These are phyloP conservation scores for Trichosanthes truncata DNA, from an alignment of 306 rosid species.

Conservation along the genomic window DNA sequence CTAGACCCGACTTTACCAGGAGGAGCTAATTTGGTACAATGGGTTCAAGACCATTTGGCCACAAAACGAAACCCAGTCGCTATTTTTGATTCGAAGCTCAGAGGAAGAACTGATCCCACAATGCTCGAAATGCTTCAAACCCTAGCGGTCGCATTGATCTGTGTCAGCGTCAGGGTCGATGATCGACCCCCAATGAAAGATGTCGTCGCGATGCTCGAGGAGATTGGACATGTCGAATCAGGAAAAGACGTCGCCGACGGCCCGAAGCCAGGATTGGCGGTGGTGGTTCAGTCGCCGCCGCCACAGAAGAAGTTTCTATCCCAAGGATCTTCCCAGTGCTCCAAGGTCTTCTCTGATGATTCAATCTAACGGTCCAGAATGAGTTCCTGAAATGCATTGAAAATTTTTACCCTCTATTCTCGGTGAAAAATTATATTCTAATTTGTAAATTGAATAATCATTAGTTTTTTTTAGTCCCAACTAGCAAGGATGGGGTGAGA, in stretches of 20 bases:
- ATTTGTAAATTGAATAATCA: background rate
- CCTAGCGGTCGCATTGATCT: slow-evolving; percentile 56
- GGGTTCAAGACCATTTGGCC: slow-evolving; percentile 66
- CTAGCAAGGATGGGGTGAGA: background rate
- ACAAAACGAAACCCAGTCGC: slow-evolving; percentile 34
- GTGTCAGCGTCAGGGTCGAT: slow-evolving; percentile 31
- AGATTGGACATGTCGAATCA: slow-evolving; percentile 36
- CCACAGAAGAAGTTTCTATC: slow-evolving; percentile 37
- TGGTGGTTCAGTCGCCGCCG: slow-evolving; percentile 39
- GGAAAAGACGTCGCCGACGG: slow-evolving; percentile 30
- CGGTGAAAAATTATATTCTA: background rate
- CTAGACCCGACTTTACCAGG: slow-evolving; percentile 76
- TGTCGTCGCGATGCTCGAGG: slow-evolving; percentile 67
- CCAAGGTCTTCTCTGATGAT: slow-evolving; percentile 65
- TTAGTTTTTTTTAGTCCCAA: background rate
- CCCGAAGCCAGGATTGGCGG: slow-evolving; percentile 27
- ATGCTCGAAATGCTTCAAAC: slow-evolving; percentile 73
- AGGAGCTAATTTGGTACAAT: slow-evolving; percentile 57
- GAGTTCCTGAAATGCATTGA: background rate
- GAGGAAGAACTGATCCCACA: slow-evolving; percentile 47
- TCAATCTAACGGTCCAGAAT: slow-evolving; percentile 14
- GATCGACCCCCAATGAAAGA: slow-evolving; percentile 88
- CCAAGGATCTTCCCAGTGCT: slow-evolving; percentile 58
- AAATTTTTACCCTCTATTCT: background rate
- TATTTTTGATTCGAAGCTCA: slow-evolving; percentile 64